Evolutionary conservation across 495 filamentous ascomycete species (phyloP).

Genomic region (Lophium mytilinum): DNA sequence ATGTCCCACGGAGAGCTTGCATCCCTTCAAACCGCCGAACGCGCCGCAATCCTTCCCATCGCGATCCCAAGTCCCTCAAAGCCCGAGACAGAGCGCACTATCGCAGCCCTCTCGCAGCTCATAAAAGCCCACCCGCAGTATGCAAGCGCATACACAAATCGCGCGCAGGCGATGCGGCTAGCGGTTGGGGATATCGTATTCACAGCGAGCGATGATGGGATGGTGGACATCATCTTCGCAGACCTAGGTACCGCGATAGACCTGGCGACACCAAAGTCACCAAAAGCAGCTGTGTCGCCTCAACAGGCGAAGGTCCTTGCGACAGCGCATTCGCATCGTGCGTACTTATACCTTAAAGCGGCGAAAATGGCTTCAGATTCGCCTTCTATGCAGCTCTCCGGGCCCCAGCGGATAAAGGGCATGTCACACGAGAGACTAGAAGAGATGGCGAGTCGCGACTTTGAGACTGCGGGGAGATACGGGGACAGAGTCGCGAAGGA

Average conservation of each 20-base stretch:
- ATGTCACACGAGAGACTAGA: conserved; percentile 53
- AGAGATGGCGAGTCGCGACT: conserved; percentile 63
- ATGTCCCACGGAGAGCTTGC: conserved; percentile 25
- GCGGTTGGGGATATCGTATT: conserved; percentile 35
- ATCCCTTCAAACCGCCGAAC: conserved; percentile 6
- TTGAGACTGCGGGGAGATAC: conserved; percentile 66
- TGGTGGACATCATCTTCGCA: conserved; percentile 34
- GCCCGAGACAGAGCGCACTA: conserved; percentile 30
- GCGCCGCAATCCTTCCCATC: conserved; percentile 2
- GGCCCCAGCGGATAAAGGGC: conserved; percentile 30
- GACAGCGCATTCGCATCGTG: conserved; percentile 68
- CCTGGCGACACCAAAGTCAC: conserved; percentile 49
- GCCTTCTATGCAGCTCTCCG: neutral
- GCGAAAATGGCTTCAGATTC: conserved; percentile 37
- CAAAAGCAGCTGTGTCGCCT: conserved; percentile 47
- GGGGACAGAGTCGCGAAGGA: conserved; percentile 71
- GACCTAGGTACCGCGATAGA: conserved; percentile 62
- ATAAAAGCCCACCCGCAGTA: conserved; percentile 55
- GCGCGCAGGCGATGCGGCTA: conserved; percentile 62
- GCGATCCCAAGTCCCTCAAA: conserved; percentile 9
- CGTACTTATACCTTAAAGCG: conserved; percentile 57
- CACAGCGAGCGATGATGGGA: neutral
- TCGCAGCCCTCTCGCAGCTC: conserved; percentile 43
- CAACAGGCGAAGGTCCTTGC: conserved; percentile 55
- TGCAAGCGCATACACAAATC: conserved; percentile 67